Conservation (phyloP, 2,329 filamentous ascomycete genomes). For the Alternaria gaisen region DNA sequence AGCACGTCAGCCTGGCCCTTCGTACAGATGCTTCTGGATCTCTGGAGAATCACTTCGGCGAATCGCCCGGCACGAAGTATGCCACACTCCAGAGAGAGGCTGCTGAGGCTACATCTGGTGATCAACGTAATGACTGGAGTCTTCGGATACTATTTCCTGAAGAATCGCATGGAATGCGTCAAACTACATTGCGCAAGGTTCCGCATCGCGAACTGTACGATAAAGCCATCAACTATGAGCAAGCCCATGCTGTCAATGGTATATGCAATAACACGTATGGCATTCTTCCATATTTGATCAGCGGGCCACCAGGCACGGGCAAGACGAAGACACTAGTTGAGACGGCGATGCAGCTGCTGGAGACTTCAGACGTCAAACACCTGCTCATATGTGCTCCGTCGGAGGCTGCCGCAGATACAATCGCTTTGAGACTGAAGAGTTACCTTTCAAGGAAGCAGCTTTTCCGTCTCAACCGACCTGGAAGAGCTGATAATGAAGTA, state of each 20-base stretch:
- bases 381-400: conserved; percentile 58
- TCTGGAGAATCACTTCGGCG: not conserved
- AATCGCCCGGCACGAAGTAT: conserved; percentile 1
- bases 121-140: conserved; percentile 39
- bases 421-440: conserved; percentile 51
- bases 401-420: conserved; percentile 57
- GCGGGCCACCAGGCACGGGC: conserved; percentile 61
- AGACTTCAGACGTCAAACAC: conserved; percentile 37
- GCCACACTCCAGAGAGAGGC: not conserved
- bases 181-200: conserved; percentile 50
- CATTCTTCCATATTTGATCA: conserved; percentile 57
- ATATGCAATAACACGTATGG: conserved; percentile 55
- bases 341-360: conserved; percentile 49
- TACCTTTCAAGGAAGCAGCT: conserved; percentile 51
- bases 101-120: not conserved
- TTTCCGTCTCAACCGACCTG: conserved; percentile 54
- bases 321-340: conserved; percentile 63
- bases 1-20: not conserved
- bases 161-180: conserved; percentile 48
- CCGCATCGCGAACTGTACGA: conserved; percentile 51
- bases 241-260: conserved; percentile 57
- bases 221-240: conserved; percentile 57
- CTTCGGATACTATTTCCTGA: conserved; percentile 57
- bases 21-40: not conserved
- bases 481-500: conserved; percentile 55